Base-by-base conservation (phyloP, 208 protist species). In the Crithidia bombi region DNA sequence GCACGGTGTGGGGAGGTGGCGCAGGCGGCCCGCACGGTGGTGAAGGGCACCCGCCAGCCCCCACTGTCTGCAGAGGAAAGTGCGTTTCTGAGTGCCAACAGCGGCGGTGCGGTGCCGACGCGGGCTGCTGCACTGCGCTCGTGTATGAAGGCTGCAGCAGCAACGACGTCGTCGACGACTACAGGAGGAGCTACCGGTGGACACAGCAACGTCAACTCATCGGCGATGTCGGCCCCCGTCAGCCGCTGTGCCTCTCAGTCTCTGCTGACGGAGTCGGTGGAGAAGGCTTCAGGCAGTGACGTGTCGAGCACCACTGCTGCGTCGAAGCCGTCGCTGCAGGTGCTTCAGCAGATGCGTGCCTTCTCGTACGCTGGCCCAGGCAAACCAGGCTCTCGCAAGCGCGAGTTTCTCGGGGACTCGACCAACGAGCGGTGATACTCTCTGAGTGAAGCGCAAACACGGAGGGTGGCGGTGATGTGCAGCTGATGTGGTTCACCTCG, bases 341-440 rank as follows among this genome's bases (percentile, higher is more conserved):
- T 75, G 50, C 58, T 85, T 26, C 56, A 78, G 61, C 57, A 79
- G 73, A 76, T 79, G 79, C 79, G 88, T 12, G 88, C 88, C 21
- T 82, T 72, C 63, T 90, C 88, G 35, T 83, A 90, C 55, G 79
- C 70, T 17, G 64, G 51, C 14, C 59, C 75, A 5, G 70, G 63
- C 11, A 90, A 90, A 55, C 61, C 80, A 51, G 41, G 58, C 0
- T 73, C 69, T n/a, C 84, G 83, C 32, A 91, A 91, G 67, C 82
- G 85, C 25, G 78, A 82, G 17, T n/a, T 94, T 15, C 74, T 94
- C 6, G 82, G 83, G 3, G 89, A 94, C 35, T 35, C 83, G 26
- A 94, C 89, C 23, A 94, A 94, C 65, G 56, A 80, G 47, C 75
- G 85, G 51, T 78, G 65, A 43, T 21, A 17, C 47, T 36, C 23